Percentiles rank a stretch among this genome's conserved stretches.
Evolutionary conservation across 2,329 filamentous ascomycete genomes (phyloP).

Genomic region (Chrysoporthe cubensis): DNA sequence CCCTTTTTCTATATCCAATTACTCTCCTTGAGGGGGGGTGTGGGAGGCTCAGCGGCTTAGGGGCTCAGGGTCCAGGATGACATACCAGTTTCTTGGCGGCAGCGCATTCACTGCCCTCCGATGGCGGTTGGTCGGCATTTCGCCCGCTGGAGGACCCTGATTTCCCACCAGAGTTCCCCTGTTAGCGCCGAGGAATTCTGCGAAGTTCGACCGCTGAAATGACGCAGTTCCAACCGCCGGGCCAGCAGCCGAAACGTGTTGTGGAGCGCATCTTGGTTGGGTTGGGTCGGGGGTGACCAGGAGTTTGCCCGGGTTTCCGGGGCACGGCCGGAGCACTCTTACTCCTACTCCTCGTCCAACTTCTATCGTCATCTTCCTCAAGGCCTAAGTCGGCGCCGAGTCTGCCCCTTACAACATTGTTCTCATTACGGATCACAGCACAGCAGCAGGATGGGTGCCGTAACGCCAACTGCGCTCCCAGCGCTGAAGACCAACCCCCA

Average conservation of each 20-base stretch:
- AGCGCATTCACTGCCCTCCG: neutral
- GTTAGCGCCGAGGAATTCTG: constrained; percentile 27
- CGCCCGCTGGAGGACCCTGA: constrained; percentile 1
- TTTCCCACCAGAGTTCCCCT: constrained; percentile 6
- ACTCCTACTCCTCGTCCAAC: too few species aligned
- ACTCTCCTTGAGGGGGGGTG: neutral
- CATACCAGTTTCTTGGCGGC: neutral
- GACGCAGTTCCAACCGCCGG: constrained; percentile 1
- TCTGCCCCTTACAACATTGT: neutral
- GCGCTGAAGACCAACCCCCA: constrained; percentile 73
- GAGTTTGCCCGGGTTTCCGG: constrained; percentile 2
- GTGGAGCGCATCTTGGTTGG: constrained; percentile 15
- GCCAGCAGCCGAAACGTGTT: constrained; percentile 23
- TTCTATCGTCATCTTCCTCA: neutral
- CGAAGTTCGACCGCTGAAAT: constrained; percentile 19
- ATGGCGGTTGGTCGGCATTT: constrained; percentile 12
- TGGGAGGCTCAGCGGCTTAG: neutral
- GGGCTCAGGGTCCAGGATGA: neutral
- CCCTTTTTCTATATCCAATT: neutral
- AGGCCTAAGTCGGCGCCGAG: neutral
- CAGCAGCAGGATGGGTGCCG: constrained; percentile 46
- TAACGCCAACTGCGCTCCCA: constrained; percentile 49
- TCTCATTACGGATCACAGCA: neutral
- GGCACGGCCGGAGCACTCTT: neutral
- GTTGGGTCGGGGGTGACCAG: neutral